Percentiles rank a stretch among this genome's conserved stretches.
Conservation (phyloP, 495 filamentous ascomycete species). For the Apodospora peruviana region DNA sequence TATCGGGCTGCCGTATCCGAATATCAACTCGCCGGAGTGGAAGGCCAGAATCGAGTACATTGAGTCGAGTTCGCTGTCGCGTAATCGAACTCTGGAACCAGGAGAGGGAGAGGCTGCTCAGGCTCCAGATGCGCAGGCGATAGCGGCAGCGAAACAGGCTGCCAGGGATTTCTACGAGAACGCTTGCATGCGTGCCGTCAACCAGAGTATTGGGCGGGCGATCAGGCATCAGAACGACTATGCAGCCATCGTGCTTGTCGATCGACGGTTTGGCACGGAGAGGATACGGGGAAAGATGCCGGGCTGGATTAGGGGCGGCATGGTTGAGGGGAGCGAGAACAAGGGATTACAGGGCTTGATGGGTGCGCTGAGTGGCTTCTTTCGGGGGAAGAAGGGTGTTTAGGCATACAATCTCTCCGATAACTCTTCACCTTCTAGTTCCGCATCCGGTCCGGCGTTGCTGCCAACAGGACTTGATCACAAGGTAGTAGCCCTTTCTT, state of each 20-base stretch:
- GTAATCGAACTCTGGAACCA: slow-evolving; percentile 2
- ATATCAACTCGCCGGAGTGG: slow-evolving; percentile 85
- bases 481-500: too few species aligned
- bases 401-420: neutral
- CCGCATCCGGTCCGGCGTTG: too few species aligned
- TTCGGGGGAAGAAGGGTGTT: slow-evolving; percentile 37
- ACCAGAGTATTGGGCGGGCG: slow-evolving; percentile 90
- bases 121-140: slow-evolving; percentile 9
- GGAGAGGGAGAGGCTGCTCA: slow-evolving; percentile 26
- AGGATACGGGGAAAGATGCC: slow-evolving; percentile 76
- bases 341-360: slow-evolving; percentile 49
- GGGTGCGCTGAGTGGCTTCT: slow-evolving; percentile 52
- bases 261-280: slow-evolving; percentile 64
- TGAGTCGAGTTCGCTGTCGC: slow-evolving; percentile 48
- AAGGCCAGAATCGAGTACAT: slow-evolving; percentile 85
- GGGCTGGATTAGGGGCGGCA: slow-evolving; percentile 71
- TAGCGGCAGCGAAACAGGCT: slow-evolving; percentile 53
- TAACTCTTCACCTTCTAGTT: too few species aligned
- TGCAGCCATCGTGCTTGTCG: slow-evolving; percentile 81
- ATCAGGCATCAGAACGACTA: slow-evolving; percentile 87
- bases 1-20: slow-evolving; percentile 89
- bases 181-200: slow-evolving; percentile 91
- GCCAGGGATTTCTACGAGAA: slow-evolving; percentile 89
- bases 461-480: too few species aligned
- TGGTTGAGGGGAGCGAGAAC: slow-evolving; percentile 41